Percentiles rank a stretch among this genome's conserved stretches.
phyloP scores from a whole-genome alignment of 495 filamentous ascomycete genomes.

The Immersiella caudata region DNA sequence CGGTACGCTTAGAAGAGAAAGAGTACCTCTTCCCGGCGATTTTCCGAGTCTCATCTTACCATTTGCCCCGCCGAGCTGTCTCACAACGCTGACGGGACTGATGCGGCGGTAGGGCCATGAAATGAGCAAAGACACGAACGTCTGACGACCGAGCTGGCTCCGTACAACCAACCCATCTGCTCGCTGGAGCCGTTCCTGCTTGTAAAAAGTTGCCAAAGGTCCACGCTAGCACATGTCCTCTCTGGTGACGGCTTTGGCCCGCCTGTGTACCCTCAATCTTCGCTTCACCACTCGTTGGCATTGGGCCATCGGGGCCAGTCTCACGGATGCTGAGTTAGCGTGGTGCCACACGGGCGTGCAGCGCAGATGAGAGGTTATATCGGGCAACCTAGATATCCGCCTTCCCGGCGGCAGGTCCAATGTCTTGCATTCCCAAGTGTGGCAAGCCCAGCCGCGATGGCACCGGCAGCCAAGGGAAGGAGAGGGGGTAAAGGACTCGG shows the following conservation, averaged over 20 bases:
- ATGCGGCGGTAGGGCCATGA: not conserved
- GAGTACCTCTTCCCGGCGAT: not conserved
- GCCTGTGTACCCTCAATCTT: slow-evolving; percentile 15
- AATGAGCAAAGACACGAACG: not conserved
- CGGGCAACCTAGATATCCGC: not conserved
- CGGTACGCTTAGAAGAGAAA: not conserved
- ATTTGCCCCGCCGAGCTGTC: not conserved
- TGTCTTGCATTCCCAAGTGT: not conserved
- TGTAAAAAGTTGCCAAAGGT: not conserved
- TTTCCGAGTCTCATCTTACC: not conserved
- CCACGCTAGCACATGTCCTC: not conserved
- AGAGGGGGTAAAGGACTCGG: not conserved
- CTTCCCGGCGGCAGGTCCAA: slow-evolving; percentile 6
- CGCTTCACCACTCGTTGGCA: slow-evolving; percentile 21
- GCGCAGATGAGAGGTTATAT: slow-evolving; percentile 12
- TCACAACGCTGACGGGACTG: not conserved
- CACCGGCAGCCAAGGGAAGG: not conserved
- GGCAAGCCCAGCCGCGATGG: not conserved
- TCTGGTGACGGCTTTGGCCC: not conserved
- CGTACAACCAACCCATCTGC: not conserved
- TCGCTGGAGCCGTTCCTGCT: not conserved
- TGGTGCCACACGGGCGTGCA: slow-evolving; percentile 17
- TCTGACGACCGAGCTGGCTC: slow-evolving; percentile 1
- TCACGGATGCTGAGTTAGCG: slow-evolving; percentile 18
- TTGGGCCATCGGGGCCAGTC: slow-evolving; percentile 3